Percentiles rank a stretch among this genome's conserved stretches.
These are phyloP conservation scores for Ophiostoma piceae DNA, from an alignment of 2,329 filamentous ascomycete species.

Conservation along the genomic window DNA sequence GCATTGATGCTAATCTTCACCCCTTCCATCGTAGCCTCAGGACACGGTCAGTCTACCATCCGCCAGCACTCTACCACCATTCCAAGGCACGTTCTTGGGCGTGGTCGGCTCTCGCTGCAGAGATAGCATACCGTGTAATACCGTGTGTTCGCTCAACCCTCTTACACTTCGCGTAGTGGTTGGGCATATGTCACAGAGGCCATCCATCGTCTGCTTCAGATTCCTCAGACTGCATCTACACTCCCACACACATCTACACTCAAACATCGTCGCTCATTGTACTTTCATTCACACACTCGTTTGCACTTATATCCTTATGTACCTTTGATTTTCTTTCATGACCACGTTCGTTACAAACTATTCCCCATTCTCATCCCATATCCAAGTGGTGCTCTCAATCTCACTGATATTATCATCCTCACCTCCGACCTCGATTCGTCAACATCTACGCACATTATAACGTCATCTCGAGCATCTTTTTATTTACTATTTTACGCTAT, in stretches of 20 bases:
- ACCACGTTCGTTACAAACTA: neutral
- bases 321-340: neutral
- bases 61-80: neutral
- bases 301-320: slow-evolving; percentile 1
- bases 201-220: slow-evolving; percentile 10
- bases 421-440: neutral
- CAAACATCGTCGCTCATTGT: neutral
- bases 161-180: neutral
- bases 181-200: slow-evolving; percentile 8
- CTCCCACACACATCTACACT: neutral
- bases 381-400: neutral
- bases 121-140: neutral
- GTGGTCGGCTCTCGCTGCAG: neutral
- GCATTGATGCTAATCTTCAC: neutral
- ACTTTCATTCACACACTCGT: neutral
- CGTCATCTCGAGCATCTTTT: neutral
- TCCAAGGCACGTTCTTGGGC: neutral
- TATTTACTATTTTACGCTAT: neutral
- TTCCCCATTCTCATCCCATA: neutral
- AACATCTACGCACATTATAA: neutral
- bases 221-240: neutral
- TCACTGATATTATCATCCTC: neutral
- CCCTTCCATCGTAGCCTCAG: neutral
- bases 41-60: neutral
- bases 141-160: neutral